Evolutionary conservation across 805 yeast species (phyloP), one percentile per base, ranked within the genome.

Genomic region (Saturnispora dispora): DNA sequence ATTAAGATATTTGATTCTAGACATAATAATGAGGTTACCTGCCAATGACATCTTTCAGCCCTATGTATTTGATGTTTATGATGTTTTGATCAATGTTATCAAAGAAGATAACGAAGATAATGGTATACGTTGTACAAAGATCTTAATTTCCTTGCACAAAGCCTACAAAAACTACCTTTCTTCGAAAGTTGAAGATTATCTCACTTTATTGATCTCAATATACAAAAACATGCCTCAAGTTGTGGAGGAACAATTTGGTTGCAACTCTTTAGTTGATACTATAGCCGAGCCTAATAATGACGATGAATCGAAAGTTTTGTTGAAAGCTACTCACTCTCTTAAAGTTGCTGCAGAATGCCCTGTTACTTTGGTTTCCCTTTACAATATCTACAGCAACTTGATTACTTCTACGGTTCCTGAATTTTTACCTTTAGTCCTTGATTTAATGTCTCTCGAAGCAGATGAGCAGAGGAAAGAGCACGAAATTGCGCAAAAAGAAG

Each of bases 341-440:
- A 90, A 89, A 63, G 88, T 91, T 13, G 75, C 93, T 53, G 87
- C 96, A 0, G 99, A 93, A 65, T 90, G 98, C 63, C 99, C 99
- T 9, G 91, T 93, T 39, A 89, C 96, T 4, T 85, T 93, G 83
- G 99, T 93, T 3, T 81, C 96, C 7, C 72, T 95, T 48, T 88
- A 88, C 60, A 86, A 96, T 1, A 82, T 96, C 0, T 89, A 90
- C 69, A 88, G 89, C 63, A 80, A 79, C 35, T 68, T 88, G 48
- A 86, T 85, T 1, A 78, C 79, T 45, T 70, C 85, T 0, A 80
- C 91, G 3, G 72, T 93, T 32, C 87, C 90, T 2, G 71, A 69
- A 18, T 87, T 91, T 56, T 77, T 90, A 47, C 97, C 98, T 0
- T 80, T 83, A 51, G 85, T 91, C 23, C 81, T 95, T 50, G 79